These are phyloP conservation scores for Ceratocystis ficicola DNA, from an alignment of 2,329 filamentous ascomycete genomes.

Conservation along the genomic window DNA sequence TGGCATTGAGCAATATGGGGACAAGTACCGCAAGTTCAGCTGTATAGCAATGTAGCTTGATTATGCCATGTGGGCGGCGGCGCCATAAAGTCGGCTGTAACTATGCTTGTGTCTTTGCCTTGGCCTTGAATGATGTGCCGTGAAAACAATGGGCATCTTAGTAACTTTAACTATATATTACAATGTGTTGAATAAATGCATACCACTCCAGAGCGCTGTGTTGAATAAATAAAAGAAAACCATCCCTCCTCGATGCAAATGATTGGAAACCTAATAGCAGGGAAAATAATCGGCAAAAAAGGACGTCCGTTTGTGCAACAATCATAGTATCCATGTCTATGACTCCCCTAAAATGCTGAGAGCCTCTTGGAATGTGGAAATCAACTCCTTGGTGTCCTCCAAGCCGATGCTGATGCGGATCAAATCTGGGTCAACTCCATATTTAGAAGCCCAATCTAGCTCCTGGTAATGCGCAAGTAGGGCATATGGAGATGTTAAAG, in stretches of 20 bases:
- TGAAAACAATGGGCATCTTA: background rate
- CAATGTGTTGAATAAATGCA: slow-evolving; percentile 7
- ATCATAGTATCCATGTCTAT: no score
- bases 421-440: slow-evolving; percentile 68
- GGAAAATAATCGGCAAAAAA: background rate
- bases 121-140: background rate
- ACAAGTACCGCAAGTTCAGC: slow-evolving; percentile 46
- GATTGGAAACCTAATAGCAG: background rate
- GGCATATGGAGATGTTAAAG: slow-evolving; percentile 80
- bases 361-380: slow-evolving; percentile 53
- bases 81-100: background rate
- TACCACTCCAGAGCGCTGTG: background rate
- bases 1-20: slow-evolving; percentile 60
- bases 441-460: slow-evolving; percentile 75
- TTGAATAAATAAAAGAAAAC: slow-evolving; percentile 5
- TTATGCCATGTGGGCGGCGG: background rate
- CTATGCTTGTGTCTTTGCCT: background rate
- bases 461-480: slow-evolving; percentile 84
- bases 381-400: slow-evolving; percentile 60
- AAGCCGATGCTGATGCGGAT: slow-evolving; percentile 82
- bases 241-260: no score
- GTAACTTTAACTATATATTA: slow-evolving; percentile 3
- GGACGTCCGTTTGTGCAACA: no score
- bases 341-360: slow-evolving; percentile 39
- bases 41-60: slow-evolving; percentile 47